Conservation (phyloP, 2,329 filamentous ascomycete genomes). For the Pseudomassariella vexata region DNA sequence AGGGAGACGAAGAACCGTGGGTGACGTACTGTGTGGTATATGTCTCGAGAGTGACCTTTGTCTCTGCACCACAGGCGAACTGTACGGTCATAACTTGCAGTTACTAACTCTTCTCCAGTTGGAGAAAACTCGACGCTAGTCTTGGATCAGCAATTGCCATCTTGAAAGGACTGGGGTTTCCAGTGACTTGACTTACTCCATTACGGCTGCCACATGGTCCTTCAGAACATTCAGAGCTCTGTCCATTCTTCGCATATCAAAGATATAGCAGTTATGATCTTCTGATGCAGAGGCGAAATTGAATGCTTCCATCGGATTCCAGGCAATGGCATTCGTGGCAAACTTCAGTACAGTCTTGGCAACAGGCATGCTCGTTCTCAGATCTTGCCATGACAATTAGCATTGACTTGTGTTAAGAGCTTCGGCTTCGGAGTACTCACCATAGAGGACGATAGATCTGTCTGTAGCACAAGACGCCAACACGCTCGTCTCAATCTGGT, state of each 20-base stretch:
- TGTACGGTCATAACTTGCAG: conserved; percentile 81
- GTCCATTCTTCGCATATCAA: conserved; percentile 89
- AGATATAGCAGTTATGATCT: conserved; percentile 86
- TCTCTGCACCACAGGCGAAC: conserved; percentile 79
- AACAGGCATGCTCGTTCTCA: conserved; percentile 79
- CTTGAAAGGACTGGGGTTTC: no score
- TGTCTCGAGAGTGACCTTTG: conserved; percentile 79
- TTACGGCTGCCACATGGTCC: conserved; percentile 62
- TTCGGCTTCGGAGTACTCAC: no score
- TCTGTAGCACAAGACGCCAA: conserved; percentile 82
- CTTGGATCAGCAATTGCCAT: no score
- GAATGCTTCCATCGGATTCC: conserved; percentile 97
- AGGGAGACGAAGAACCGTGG: no score
- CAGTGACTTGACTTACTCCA: conserved; percentile 52
- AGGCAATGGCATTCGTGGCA: conserved; percentile 75
- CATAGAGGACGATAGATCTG: conserved; percentile 81
- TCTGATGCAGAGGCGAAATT: conserved; percentile 92
- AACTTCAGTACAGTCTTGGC: conserved; percentile 77
- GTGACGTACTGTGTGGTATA: conserved; percentile 97
- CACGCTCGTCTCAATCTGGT: conserved; percentile 88
- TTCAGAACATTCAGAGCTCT: conserved; percentile 81
- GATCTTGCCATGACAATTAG: no score
- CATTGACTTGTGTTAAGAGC: no score
- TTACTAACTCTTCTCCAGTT: conserved; percentile 89
- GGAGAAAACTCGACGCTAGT: conserved; percentile 76